Base-by-base conservation (phyloP, 2,329 filamentous ascomycete genomes). In the Ophiostoma piceae region DNA sequence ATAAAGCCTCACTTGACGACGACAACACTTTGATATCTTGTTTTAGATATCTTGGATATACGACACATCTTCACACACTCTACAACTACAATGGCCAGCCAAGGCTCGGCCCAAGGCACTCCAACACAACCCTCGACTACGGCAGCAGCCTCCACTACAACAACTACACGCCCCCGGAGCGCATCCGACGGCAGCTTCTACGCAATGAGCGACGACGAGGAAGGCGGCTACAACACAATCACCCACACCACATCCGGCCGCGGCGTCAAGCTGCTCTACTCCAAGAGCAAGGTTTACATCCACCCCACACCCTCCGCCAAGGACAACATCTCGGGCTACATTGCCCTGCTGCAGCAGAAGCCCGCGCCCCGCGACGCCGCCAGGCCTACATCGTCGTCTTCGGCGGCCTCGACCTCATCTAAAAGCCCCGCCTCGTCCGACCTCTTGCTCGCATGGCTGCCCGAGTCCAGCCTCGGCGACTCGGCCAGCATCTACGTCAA, bases 251-350 rank as follows among this genome's bases (percentile, higher is more conserved):
- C 86, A 74, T 88, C 88, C 2, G 90, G 91, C 0, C 87, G 87
- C 74, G 95, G 94, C 1, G 95, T 99, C 65, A 99, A 98, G 81
- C 83, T 99, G 41, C 84, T 99, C 16, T 97, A 91, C 76, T 94
- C 93, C 26, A 99, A 99, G 82, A 97, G 93, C 89, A 99, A 98
- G 85, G 95, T 99, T 78, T 99, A 98, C 78, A 90, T 99, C 62
- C 95, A 99, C 79, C 95, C 95, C 0, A 93, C 93, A 0, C 91
- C 94, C 0, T 96, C 92, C 0, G 87, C 94, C 70, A 97, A 94
- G 81, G 95, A 99, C 82, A 99, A 99, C 74, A 96, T 99, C 70
- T 84, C 92, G 3, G 95, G 95, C 65, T 99, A 95, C 78, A 89
- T 99, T 74, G 94, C 95, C 22, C 85, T 99, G 2, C 84, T 99